Base-by-base conservation (phyloP, 768 basidiomycete species). In the Leccinum obscurum region DNA sequence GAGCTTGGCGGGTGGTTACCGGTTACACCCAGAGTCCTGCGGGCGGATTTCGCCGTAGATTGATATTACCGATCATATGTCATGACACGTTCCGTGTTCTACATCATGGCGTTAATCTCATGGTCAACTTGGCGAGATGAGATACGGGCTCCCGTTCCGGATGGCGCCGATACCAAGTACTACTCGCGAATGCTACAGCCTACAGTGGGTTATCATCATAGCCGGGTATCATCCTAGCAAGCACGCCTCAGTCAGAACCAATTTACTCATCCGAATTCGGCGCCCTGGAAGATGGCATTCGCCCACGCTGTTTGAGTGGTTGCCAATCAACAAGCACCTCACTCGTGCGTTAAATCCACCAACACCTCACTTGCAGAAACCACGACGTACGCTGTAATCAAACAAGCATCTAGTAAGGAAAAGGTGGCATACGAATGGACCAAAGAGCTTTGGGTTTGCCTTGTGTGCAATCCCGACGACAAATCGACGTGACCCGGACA, bases 391-490 rank as follows among this genome's bases (percentile, higher is more conserved):
- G 72, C 87, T 48, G 72, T 82, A 26, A 78, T 87, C 64, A 78
- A 81, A 63, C 65, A 77, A 41, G 85, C 83, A 0, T 87, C 87
- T 66, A 78, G 80, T 14, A 76, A 74, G 62, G 81, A 82, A 68
- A 77, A 82, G 62, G 26, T 26, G 26, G 55, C 56, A 20, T 76
- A 66, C 17, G 78, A 81, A n/a, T 85, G 79, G 75, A 83, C 81
- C 6, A 72, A 78, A 52, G 76, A 80, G 48, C 30, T 30, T 22
- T 88, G 83, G 83, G 64, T 77, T 52, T 78, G 84, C 15, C 74
- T 86, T 49, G 81, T 80, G 30, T 66, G 82, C 59, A 79, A 85
- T 65, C 81, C 83, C 2, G 66, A 77, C 48, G 83, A 88, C 66
- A 82, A 80, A 66, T 74, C 80, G 13, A 84, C 84, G 28, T 88